Percentiles rank a stretch among this genome's conserved stretches.
Evolutionary conservation across 2,329 filamentous ascomycete species (phyloP).

Genomic region (Fusarium scirpi): DNA sequence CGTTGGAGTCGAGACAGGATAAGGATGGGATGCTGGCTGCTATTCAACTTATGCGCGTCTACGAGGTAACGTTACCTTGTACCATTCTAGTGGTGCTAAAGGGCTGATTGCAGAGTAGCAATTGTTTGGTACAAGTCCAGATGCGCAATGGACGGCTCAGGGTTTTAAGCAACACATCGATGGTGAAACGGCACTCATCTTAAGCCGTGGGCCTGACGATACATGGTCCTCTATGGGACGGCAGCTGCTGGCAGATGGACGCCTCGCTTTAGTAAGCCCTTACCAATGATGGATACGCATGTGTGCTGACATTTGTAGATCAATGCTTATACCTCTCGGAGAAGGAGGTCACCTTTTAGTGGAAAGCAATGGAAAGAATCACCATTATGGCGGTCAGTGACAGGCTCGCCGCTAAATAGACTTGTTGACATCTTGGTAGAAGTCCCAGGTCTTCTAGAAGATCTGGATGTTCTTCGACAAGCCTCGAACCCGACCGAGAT

Average conservation of each 20-base stretch:
- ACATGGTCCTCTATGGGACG: constrained; percentile 5
- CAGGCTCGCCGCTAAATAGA: constrained; percentile 3
- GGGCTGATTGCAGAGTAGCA: background rate
- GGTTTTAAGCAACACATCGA: constrained; percentile 13
- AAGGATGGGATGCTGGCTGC: constrained; percentile 14
- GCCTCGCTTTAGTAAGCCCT: constrained; percentile 1
- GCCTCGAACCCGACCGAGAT: background rate
- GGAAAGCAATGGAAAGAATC: constrained; percentile 2
- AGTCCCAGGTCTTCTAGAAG: constrained; percentile 1
- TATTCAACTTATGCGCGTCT: constrained; percentile 18
- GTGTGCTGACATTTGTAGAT: background rate
- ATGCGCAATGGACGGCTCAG: background rate
- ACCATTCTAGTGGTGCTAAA: rapidly evolving
- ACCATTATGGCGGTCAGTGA: constrained; percentile 8
- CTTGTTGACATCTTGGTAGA: constrained; percentile 17
- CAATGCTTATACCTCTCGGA: constrained; percentile 1
- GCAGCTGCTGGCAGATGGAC: constrained; percentile 18
- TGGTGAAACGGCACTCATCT: constrained; percentile 12
- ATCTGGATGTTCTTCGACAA: background rate
- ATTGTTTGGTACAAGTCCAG: background rate
- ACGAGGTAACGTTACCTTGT: constrained; percentile 1
- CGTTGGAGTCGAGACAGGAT: background rate
- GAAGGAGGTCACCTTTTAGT: constrained; percentile 7
- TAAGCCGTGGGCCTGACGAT: constrained; percentile 2
- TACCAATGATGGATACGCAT: rapidly evolving